Percentiles rank a stretch among this genome's conserved stretches.
Conservation (phyloP, 768 basidiomycete species). For the Calocera viscosa region DNA sequence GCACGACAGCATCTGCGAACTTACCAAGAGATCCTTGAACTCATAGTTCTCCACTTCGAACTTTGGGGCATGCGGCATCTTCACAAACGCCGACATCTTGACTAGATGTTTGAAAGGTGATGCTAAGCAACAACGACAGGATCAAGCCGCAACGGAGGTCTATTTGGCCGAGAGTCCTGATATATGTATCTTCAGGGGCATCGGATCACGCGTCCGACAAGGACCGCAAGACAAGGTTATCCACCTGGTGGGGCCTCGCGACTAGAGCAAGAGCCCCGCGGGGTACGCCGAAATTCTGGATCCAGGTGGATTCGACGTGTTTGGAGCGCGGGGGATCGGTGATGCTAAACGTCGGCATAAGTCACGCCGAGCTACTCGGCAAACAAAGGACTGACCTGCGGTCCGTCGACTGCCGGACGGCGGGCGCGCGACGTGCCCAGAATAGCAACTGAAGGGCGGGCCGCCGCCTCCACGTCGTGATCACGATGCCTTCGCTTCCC, state of each 20-base stretch:
- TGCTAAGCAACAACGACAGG: not conserved
- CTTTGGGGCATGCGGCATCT: not conserved
- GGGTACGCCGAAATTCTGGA: slow-evolving; percentile 2
- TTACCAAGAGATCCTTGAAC: not conserved
- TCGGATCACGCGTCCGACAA: not conserved
- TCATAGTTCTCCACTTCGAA: not conserved
- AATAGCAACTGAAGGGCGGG: not conserved
- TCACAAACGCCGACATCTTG: slow-evolving; percentile 2
- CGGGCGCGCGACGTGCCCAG: not conserved
- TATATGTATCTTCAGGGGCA: not conserved
- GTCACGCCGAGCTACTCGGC: not conserved
- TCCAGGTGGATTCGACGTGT: not conserved
- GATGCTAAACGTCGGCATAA: not conserved
- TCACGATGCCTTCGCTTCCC: not conserved
- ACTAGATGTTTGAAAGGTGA: not conserved
- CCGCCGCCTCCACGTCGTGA: not conserved
- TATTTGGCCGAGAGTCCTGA: not conserved
- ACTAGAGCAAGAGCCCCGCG: not conserved
- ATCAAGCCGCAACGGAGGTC: not conserved
- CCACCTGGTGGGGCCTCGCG: not conserved
- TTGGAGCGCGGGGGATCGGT: not conserved
- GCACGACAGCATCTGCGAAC: no score
- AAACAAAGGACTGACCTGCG: not conserved
- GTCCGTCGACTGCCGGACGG: not conserved
- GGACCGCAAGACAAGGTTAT: not conserved